These are phyloP conservation scores for Solanum neorickii DNA, from an alignment of 257 asterid species.

Conservation along the genomic window DNA sequence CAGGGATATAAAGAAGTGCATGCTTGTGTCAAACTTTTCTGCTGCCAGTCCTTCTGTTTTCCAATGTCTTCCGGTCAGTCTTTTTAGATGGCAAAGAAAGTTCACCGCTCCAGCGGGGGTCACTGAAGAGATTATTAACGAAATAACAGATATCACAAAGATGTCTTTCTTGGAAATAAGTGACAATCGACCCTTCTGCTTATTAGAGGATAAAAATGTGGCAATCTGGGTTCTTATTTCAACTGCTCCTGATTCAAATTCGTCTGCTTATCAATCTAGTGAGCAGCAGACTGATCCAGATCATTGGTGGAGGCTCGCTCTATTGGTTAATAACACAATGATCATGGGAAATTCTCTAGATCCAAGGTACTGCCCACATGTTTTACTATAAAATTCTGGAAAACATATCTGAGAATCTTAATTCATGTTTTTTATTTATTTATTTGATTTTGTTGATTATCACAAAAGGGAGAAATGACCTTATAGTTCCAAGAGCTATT, in stretches of 20 bases:
- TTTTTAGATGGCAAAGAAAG: constrained; percentile 54
- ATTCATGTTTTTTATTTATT: not conserved
- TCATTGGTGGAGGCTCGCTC: constrained; percentile 68
- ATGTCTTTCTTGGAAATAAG: constrained; percentile 23
- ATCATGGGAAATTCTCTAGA: constrained; percentile 57
- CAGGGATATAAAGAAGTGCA: constrained; percentile 66
- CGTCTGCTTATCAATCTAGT: constrained; percentile 14
- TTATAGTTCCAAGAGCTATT: not conserved
- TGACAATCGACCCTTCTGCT: constrained; percentile 10
- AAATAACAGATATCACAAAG: constrained; percentile 61
- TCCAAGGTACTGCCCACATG: constrained; percentile 34
- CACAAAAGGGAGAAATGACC: not conserved
- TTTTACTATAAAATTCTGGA: not conserved
- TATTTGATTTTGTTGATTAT: not conserved
- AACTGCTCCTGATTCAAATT: constrained; percentile 31
- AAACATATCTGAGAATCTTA: not conserved
- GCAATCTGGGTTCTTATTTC: constrained; percentile 79
- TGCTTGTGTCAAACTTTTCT: constrained; percentile 58
- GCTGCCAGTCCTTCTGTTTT: constrained; percentile 45
- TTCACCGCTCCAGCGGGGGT: constrained; percentile 13
- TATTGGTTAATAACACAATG: constrained; percentile 54
- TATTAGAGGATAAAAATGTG: constrained; percentile 39
- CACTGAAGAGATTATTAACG: constrained; percentile 17
- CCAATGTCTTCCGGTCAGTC: constrained; percentile 52
- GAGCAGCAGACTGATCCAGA: constrained; percentile 16